These are phyloP conservation scores for Melaleuca quinquenervia DNA, from an alignment of 345 rosid genomes.

Conservation along the genomic window DNA sequence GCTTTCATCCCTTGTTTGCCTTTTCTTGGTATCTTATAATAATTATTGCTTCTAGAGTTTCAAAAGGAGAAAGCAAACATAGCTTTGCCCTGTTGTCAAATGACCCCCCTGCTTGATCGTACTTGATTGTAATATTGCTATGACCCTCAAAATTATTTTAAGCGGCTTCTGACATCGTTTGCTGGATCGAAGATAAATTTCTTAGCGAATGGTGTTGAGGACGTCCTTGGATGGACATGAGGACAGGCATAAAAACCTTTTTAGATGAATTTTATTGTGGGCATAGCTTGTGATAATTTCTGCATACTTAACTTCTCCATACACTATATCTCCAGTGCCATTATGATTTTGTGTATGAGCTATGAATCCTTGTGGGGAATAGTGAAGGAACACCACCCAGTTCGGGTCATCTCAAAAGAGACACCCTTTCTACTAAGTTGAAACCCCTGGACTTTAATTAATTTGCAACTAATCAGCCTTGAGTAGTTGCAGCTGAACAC, in stretches of 20 bases:
- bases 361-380: neutral
- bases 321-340: neutral
- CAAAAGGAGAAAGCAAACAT: neutral
- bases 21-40: neutral
- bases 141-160: neutral
- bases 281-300: neutral
- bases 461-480: neutral
- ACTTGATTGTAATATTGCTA: neutral
- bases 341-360: neutral
- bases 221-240: neutral
- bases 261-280: neutral
- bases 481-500: neutral
- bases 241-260: neutral
- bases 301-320: neutral
- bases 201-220: neutral
- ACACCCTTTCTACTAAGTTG: neutral
- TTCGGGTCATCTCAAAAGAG: neutral
- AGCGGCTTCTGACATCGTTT: neutral
- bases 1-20: neutral
- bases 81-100: neutral
- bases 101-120: neutral
- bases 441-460: neutral
- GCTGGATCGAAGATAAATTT: neutral
- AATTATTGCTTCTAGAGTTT: neutral
- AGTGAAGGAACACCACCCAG: neutral